Percentiles rank a stretch among this genome's conserved stretches.
Conservation (phyloP, 441 rosid genomes). For the Populus hybrid region DNA sequence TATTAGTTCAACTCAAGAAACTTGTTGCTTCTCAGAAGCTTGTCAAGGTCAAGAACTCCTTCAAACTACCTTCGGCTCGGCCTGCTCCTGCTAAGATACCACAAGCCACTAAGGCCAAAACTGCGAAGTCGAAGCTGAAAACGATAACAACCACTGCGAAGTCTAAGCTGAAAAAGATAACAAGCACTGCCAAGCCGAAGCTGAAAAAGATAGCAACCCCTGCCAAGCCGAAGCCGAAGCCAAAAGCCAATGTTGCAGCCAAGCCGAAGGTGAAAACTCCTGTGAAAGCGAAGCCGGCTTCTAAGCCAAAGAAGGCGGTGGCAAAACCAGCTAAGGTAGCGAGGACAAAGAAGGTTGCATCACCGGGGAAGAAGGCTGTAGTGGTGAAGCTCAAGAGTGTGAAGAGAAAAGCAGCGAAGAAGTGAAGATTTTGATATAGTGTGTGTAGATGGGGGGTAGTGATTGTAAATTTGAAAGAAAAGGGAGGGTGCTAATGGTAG, state of each 20-base stretch:
- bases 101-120: constrained; percentile 19
- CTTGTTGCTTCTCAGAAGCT: constrained; percentile 67
- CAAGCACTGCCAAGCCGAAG: constrained; percentile 28
- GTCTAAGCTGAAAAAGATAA: constrained; percentile 29
- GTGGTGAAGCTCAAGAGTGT: constrained; percentile 31
- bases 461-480: constrained; percentile 39
- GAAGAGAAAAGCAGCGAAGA: constrained; percentile 23
- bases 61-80: constrained; percentile 46
- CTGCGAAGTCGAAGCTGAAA: constrained; percentile 29
- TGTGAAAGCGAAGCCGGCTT: constrained; percentile 22
- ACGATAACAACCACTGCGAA: constrained; percentile 34
- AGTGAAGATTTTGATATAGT: background rate
- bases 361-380: constrained; percentile 41
- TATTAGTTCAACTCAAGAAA: constrained; percentile 60
- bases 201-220: constrained; percentile 39
- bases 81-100: constrained; percentile 39
- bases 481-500: constrained; percentile 19
- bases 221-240: constrained; percentile 33
- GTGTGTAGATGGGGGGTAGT: constrained; percentile 31
- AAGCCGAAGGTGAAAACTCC: constrained; percentile 9
- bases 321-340: constrained; percentile 25
- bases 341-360: constrained; percentile 50
- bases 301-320: constrained; percentile 22
- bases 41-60: constrained; percentile 72
- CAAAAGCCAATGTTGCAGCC: constrained; percentile 27